Evolutionary conservation across 306 rosid species (phyloP), one percentile per base, ranked within the genome.

Genomic region (Cucurbita pepo): DNA sequence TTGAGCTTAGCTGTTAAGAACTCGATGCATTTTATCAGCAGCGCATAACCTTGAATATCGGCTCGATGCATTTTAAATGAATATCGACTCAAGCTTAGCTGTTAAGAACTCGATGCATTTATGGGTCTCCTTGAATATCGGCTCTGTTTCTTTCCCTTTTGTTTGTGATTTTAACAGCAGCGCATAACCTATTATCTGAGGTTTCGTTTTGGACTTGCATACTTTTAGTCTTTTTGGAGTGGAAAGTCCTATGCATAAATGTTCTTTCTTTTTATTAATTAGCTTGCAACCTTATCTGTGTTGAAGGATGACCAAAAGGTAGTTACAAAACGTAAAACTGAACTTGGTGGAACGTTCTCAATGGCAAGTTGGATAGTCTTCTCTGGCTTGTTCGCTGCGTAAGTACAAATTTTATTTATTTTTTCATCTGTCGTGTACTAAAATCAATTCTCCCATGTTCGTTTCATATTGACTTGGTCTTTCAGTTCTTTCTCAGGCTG

Each of bases 351-450:
- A 85, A 69, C 88, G 52, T 95, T 95, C 82, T 95, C 99, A 72
- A 86, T 91, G 64, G 99, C 97, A 77, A 95, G 97, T 82, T 95
- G 95, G 95, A 95, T 95, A 73, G 88, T 91, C 41, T 95, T 95
- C 76, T 82, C 89, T 56, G 97, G 97, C 73, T 78, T 95, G 67
- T 91, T 95, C 79, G 91, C 96, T 45, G 95, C 91, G 97, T 95
- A 84, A 91, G 99, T 89, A 58, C 80, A 73, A 70, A 79, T 48
- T 14, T 48, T 15, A 55, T 69, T 45, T 11, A 12, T 66, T 60
- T 77, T 48, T 38, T 3, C 50, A 36, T 74, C 73, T 30, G 34
- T 30, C 34, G 0, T 30, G 34, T 30, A 30, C 34, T 30, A 30
- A 30, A 30, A 3, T 30, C 34, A 30, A 30, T 30, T 30, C 34